A percentile compares a stretch with the other conserved stretches of the same genome.
These are phyloP conservation scores for Albifimbria verrucaria DNA, from an alignment of 2,329 filamentous ascomycete genomes.

Conservation along the genomic window DNA sequence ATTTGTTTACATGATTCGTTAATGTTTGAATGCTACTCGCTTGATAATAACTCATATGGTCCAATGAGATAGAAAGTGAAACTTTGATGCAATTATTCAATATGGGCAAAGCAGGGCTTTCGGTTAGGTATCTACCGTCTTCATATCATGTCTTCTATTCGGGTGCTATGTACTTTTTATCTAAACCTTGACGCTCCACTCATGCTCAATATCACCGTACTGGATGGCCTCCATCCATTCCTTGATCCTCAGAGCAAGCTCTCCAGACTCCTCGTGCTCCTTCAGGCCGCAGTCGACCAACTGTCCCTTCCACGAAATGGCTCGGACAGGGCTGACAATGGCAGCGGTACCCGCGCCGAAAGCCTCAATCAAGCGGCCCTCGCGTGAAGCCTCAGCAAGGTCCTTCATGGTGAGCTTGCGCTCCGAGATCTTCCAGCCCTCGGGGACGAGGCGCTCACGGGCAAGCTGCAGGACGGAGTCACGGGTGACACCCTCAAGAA, in stretches of 20 bases:
- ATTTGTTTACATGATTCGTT: neutral
- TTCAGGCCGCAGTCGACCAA: conserved; percentile 79
- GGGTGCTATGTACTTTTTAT: too few species aligned
- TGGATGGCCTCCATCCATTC: conserved; percentile 94
- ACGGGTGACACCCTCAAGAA: conserved; percentile 89
- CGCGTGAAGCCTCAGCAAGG: conserved; percentile 73
- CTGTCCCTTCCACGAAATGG: conserved; percentile 83
- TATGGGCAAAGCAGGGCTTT: too few species aligned
- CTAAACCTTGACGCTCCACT: conserved; percentile 70
- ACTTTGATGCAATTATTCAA: neutral
- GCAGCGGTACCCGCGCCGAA: conserved; percentile 94
- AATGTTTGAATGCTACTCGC: neutral
- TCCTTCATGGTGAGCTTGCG: conserved; percentile 91
- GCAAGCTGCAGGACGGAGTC: conserved; percentile 89
- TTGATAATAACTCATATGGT: neutral
- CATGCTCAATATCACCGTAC: conserved; percentile 88
- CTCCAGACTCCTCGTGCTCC: conserved; percentile 80
- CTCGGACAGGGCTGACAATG: conserved; percentile 85
- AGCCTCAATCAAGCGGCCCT: conserved; percentile 86
- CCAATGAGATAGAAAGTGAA: neutral
- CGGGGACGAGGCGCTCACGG: conserved; percentile 72
- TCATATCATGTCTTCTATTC: neutral
- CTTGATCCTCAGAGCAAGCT: conserved; percentile 84
- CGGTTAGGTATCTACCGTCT: neutral
- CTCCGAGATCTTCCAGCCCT: conserved; percentile 88